Evolutionary conservation across 768 basidiomycete species (phyloP), one percentile per base, ranked within the genome.

Genomic region (Tulasnella sp.): DNA sequence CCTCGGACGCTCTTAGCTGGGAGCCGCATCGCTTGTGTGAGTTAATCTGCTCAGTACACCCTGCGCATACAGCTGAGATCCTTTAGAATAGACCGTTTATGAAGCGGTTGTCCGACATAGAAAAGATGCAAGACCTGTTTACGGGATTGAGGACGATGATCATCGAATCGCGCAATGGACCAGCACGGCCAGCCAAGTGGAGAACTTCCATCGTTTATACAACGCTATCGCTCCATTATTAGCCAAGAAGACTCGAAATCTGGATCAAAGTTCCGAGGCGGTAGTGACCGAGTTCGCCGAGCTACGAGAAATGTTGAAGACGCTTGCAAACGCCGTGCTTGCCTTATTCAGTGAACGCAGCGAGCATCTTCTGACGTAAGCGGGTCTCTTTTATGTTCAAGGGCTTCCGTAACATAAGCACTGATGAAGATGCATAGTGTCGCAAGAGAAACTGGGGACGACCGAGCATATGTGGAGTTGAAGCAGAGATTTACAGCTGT

Each of bases 41-140:
- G 81, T 71, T 4, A 17, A 22, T 30, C 34, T 11, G 15, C 34
- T 24, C 19, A 15, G 17, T 25, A 19, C 17, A 29, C 7, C 25
- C 10, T 11, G 50, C 52, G 22, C 42, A 45, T 22, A n/a, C n/a
- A 12, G 52, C 56, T 53, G 27, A 34, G 45, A 1, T 43, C 29
- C 43, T 58, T 17, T 51, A n/a, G 19, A 9, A 5, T 46, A 94
- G 92, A 80, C 79, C 31, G 78, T 87, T 11, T 75, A 87, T 42
- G 78, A 77, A 64, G 82, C 89, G 1, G 83, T 89, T 0, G 74
- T 82, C 51, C 80, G 84, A 31, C 90, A 88, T 68, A 80, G 92
- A 42, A 76, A 78, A 38, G 82, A 83, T 63, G 84, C 88, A 64
- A 67, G 78, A 1, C 74, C 76, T 7, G 80, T 86, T 8, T 98